Conservation (phyloP, 2,329 filamentous ascomycete genomes). For the Arachnomyces sp. region DNA sequence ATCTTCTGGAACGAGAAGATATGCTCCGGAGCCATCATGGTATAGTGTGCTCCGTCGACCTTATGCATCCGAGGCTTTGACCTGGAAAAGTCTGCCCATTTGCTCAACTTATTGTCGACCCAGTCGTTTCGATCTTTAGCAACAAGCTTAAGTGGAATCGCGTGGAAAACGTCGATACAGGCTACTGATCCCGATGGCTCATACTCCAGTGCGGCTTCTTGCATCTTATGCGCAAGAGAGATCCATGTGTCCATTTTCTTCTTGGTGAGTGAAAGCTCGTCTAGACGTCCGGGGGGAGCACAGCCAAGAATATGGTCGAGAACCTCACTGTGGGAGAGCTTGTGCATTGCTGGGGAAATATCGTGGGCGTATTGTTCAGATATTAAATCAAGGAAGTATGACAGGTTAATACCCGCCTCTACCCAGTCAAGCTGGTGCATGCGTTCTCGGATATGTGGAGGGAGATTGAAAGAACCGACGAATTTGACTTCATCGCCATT, state of each 20-base stretch:
- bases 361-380: slow-evolving; percentile 20
- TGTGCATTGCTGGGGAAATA: slow-evolving; percentile 8
- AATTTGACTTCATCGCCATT: slow-evolving; percentile 30
- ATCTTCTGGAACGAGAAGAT: slow-evolving; percentile 26
- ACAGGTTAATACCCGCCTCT: slow-evolving; percentile 30
- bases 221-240: slow-evolving; percentile 28
- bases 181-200: slow-evolving; percentile 33
- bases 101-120: slow-evolving; percentile 16
- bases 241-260: slow-evolving; percentile 24
- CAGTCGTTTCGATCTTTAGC: slow-evolving; percentile 15
- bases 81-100: slow-evolving; percentile 31
- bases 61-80: slow-evolving; percentile 23
- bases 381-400: slow-evolving; percentile 32
- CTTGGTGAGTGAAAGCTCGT: slow-evolving; percentile 25
- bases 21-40: slow-evolving; percentile 33
- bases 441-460: slow-evolving; percentile 38
- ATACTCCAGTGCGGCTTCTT: slow-evolving; percentile 36
- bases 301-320: slow-evolving; percentile 5
- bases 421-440: slow-evolving; percentile 34
- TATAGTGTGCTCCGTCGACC: slow-evolving; percentile 34
- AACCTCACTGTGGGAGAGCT: slow-evolving; percentile 9
- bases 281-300: slow-evolving; percentile 13
- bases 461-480: slow-evolving; percentile 39
- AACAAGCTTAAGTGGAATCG: slow-evolving; percentile 24
- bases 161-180: slow-evolving; percentile 38